phyloP scores from a whole-genome alignment of 2,329 filamentous ascomycete genomes.

The Gnomoniopsis sp. region DNA sequence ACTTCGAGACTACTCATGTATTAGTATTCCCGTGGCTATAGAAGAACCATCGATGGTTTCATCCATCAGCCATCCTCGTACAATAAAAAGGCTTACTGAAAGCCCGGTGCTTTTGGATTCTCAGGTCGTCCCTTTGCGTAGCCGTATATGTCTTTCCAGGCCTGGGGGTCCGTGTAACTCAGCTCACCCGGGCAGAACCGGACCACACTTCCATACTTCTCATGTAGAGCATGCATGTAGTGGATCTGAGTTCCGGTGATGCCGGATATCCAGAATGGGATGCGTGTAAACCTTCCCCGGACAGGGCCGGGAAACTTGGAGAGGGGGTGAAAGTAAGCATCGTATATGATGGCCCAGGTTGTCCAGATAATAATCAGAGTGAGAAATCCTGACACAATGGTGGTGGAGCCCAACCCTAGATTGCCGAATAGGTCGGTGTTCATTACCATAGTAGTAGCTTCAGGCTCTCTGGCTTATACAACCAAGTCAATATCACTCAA shows the following conservation, averaged over 20 bases:
- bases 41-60: not conserved
- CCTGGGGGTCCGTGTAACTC: constrained; percentile 4
- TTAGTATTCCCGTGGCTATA: not conserved
- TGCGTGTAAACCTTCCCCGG: constrained; percentile 18
- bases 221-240: constrained; percentile 13
- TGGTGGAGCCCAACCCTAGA: not conserved
- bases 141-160: constrained; percentile 11
- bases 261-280: constrained; percentile 21
- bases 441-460: not conserved
- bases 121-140: constrained; percentile 14
- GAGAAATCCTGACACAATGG: not conserved
- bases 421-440: not conserved
- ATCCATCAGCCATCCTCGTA: not conserved
- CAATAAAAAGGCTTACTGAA: constrained; percentile 8
- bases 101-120: constrained; percentile 25
- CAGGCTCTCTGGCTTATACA: no score
- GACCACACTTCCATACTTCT: constrained; percentile 6
- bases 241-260: constrained; percentile 19
- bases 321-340: not conserved
- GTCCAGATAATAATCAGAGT: not conserved
- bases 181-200: not conserved
- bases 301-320: constrained; percentile 9
- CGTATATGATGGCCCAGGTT: not conserved
- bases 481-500: no score
- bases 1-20: not conserved